Evolutionary conservation across 257 asterid species (phyloP).

Genomic region (Nemophila menziesii): DNA sequence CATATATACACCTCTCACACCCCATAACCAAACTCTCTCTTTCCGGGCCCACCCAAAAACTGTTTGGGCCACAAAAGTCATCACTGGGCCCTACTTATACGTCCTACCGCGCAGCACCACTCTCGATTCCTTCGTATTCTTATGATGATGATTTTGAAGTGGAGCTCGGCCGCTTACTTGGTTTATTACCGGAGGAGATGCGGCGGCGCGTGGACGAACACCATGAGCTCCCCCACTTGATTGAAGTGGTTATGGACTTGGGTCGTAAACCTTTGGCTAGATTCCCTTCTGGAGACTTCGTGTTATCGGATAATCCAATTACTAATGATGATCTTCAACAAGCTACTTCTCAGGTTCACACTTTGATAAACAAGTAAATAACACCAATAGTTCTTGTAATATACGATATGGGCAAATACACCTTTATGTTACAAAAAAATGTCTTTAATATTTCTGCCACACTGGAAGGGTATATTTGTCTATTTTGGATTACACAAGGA

Average conservation of each 20-base stretch:
- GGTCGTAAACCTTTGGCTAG: constrained; percentile 92
- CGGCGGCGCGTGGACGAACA: constrained; percentile 58
- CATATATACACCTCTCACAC: neutral
- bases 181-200: constrained; percentile 78
- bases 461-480: too few relatives aligned
- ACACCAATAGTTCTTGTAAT: too few relatives aligned
- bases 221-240: constrained; percentile 56
- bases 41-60: constrained; percentile 2
- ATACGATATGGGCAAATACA: too few relatives aligned
- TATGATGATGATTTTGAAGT: constrained; percentile 43
- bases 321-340: constrained; percentile 54
- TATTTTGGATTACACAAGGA: too few relatives aligned
- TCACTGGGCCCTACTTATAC: neutral
- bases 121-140: constrained; percentile 5
- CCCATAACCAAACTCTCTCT: constrained; percentile 1
- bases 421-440: too few relatives aligned
- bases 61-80: neutral
- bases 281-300: constrained; percentile 81
- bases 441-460: too few relatives aligned
- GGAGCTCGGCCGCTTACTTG: constrained; percentile 58
- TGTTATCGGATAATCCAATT: constrained; percentile 62
- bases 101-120: neutral
- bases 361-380: too few relatives aligned
- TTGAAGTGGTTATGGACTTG: constrained; percentile 94
- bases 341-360: constrained; percentile 54